Base-by-base conservation (phyloP, 2,329 filamentous ascomycete species). In the Trichoderma citrinoviride region DNA sequence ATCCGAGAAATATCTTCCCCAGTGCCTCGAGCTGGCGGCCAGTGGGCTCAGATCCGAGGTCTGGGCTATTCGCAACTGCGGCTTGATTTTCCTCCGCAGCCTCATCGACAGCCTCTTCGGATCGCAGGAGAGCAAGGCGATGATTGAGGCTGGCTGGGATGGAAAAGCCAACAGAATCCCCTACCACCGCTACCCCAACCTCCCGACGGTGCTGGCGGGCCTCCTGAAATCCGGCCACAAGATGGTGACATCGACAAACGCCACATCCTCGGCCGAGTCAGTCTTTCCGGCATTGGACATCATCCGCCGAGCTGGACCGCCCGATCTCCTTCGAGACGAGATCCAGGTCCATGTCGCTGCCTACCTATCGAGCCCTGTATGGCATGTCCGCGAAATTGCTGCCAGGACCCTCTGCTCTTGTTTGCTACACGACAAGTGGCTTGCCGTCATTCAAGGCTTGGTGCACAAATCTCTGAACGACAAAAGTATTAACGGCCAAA, bases 41-140 rank as follows among this genome's bases (percentile, higher is more conserved):
- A 85, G 85, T 65, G 92, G 90, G 58, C 82, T 99, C 17, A 89
- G 87, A 50, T 95, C 92, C 0, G 85, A 90, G 66, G 87, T 95
- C 23, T 99, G 95, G 95, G 92, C 93, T 0, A 93, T 99, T 64
- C 89, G 93, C 1, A 99, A 99, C 75, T 97, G 93, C 70, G 93
- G 93, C 2, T 79, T 98, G 40, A 90, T 98, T 78, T 85, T 99
- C 7, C 88, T 98, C 68, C 87, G 94, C 62, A 92, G 92, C 67
- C 81, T 97, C 5, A 90, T 96, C 60, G 91, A 95, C 73, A 85
- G 86, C 67, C 79, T 96, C 1, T 86, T 95, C 29, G 91, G 91
- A 17, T 91, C 88, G 0, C 88, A 87, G 62, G 89, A 92, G 76
- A 92, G 81, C 80, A 93, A 89, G 73, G 70, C 77, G 4, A 79